These are phyloP conservation scores for Oryza longistaminata DNA, from an alignment of 176 grass and related monocot species.

Conservation along the genomic window DNA sequence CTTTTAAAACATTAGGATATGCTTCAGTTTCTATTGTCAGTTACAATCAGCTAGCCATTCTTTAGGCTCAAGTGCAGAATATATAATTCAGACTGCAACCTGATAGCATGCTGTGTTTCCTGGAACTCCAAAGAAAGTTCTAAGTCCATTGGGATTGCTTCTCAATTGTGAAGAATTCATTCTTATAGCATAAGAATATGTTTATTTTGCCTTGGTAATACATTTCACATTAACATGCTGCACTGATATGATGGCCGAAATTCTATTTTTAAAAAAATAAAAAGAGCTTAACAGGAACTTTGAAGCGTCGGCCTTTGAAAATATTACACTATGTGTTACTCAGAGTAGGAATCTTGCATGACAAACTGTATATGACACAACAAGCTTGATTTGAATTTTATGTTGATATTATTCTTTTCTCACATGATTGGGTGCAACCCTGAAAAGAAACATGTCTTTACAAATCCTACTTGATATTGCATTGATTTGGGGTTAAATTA, in stretches of 20 bases:
- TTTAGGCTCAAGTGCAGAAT: neutral
- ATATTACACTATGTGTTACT: neutral
- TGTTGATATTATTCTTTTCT: slow-evolving; percentile 23
- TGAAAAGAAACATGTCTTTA: slow-evolving; percentile 10
- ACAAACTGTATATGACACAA: neutral
- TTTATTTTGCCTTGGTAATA: neutral
- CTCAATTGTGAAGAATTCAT: neutral
- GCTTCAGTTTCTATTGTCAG: neutral
- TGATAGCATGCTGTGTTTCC: neutral
- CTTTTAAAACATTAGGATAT: neutral
- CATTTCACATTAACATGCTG: slow-evolving; percentile 16
- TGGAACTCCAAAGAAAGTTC: neutral
- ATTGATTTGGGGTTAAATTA: slow-evolving; percentile 15
- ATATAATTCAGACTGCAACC: neutral
- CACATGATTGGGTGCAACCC: slow-evolving; percentile 17
- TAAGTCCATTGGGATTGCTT: neutral
- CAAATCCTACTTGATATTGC: neutral
- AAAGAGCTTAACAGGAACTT: neutral
- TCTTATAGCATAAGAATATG: neutral
- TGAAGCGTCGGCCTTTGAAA: neutral
- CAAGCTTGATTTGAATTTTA: slow-evolving; percentile 8
- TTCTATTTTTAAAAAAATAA: neutral
- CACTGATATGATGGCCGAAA: neutral
- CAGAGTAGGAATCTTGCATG: neutral
- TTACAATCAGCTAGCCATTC: neutral